Evolutionary conservation across 495 filamentous ascomycete genomes (phyloP), one percentile per base, ranked within the genome.

Genomic region (Aspergillus kassunensis): DNA sequence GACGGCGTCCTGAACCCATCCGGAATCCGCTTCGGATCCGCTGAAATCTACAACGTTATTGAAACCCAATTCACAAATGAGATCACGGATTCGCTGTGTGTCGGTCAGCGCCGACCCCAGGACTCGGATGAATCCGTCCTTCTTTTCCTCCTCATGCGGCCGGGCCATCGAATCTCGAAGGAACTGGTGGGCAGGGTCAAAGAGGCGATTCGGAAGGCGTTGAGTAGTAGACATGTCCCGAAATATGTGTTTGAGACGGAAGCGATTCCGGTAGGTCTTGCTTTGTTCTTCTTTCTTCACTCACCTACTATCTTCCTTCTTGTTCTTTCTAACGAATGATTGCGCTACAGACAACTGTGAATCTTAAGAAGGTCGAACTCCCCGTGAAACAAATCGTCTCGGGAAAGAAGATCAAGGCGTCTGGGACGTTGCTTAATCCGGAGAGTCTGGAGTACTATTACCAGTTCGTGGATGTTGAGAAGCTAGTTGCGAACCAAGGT

Each of bases 311-410:
- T n/a, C n/a, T n/a, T n/a, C n/a, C n/a, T n/a, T n/a, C n/a, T n/a
- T n/a, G n/a, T n/a, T n/a, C n/a, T n/a, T n/a, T n/a, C n/a, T n/a
- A n/a, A n/a, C n/a, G n/a, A n/a, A n/a, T n/a, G n/a, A n/a, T n/a
- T n/a, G n/a, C n/a, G 11, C 40, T 53, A 33, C 56, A 89, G 85
- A 87, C 82, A 1, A 91, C 89, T 6, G 82, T 93, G 48, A 93
- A 91, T 65, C 63, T 87, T 16, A 93, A 91, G 63, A 93, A 93
- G 65, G 88, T 93, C 18, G 89, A 93, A 60, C 62, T 93, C 9
- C 87, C 89, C 2, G 85, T 93, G 20, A 93, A 91, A 73, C 86
- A 89, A 67, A 90, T 91, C 49, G 83, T 93, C 1, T 88, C 80
- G 0, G 89, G 89, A 0, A 80, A 82, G 54, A 77, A 70, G 49